Evolutionary conservation across 202 grass and related monocot genomes (phyloP), one percentile per base, ranked within the genome.

Genomic region (Setaria italica): DNA sequence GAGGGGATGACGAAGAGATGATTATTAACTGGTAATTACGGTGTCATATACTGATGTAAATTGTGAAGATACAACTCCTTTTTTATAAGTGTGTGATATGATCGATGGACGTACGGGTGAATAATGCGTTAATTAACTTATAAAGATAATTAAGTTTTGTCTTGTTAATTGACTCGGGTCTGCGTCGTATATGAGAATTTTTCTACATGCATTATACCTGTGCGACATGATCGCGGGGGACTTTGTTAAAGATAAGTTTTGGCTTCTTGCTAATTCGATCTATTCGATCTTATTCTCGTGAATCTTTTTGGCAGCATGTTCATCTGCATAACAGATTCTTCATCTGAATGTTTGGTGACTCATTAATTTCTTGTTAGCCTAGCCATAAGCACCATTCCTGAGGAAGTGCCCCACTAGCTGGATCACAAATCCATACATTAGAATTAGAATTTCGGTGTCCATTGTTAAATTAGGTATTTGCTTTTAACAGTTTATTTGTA

Each of bases 21-120:
- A 64, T 64, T 79, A 56, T 64, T 79, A 56, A 70, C 66, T 57
- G 51, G 14, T 82, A 71, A 71, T 71, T 59, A 71, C 13, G 50
- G 8, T 82, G 80, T 58, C 39, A 57, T 69, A 69, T 81, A 81
- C 50, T 70, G 35, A 70, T 82, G 80, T 82, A 82, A 8, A 82
- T 82, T 82, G n/a, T 71, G 67, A 82, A 82, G 66, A 71, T 82
- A 71, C 17, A 59, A 82, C 13, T 19, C 3, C 3, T 17, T 56
- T 69, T 37, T 12, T 54, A 55, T 29, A 41, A 17, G 3, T 53
- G 33, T 80, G 34, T 70, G 35, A 41, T 33, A 54, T 34, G 58
- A 29, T 54, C 32, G 60, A 41, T 41, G 39, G 60, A 41, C 20
- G 12, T 5, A 67, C 15, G 10, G 77, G 11, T 45, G 34, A 70